These are phyloP conservation scores for Cryptosporidium sp. DNA, from an alignment of 169 alveolate species.

Conservation along the genomic window DNA sequence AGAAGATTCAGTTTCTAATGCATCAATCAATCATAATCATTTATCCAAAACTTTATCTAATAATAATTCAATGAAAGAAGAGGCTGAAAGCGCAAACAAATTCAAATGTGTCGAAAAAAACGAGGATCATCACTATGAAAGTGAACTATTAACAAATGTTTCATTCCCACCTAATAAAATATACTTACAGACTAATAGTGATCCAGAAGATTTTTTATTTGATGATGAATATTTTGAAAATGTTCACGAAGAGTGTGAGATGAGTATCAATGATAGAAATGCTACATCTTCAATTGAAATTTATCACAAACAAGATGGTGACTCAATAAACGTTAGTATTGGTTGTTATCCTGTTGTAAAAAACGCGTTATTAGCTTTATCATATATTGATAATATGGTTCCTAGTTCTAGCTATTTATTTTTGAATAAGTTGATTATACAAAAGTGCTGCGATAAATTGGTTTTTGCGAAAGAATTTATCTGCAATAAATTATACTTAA, in stretches of 20 bases:
- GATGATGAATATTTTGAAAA: constrained; percentile 50
- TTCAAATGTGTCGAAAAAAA: neutral
- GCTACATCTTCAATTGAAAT: neutral
- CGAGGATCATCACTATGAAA: neutral
- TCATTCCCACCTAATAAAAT: constrained; percentile 66
- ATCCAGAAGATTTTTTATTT: constrained; percentile 10
- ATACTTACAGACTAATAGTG: constrained; percentile 43
- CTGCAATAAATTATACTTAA: constrained; percentile 1
- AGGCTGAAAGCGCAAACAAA: neutral
- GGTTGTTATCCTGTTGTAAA: constrained; percentile 48
- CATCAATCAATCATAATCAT: neutral
- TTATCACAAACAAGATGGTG: neutral
- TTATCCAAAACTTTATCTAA: neutral
- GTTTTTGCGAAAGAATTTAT: constrained; percentile 42
- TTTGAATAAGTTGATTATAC: constrained; percentile 22
- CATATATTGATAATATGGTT: constrained; percentile 38
- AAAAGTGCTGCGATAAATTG: constrained; percentile 51
- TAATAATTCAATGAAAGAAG: neutral
- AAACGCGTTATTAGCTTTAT: constrained; percentile 38
- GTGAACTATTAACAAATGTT: constrained; percentile 35
- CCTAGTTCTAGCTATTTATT: constrained; percentile 37
- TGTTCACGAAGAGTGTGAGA: neutral
- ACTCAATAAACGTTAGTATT: constrained; percentile 3
- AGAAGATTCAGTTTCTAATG: neutral
- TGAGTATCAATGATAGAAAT: neutral